Conservation (phyloP, 164 flowering plant species). For the Chimonanthus praecox region DNA sequence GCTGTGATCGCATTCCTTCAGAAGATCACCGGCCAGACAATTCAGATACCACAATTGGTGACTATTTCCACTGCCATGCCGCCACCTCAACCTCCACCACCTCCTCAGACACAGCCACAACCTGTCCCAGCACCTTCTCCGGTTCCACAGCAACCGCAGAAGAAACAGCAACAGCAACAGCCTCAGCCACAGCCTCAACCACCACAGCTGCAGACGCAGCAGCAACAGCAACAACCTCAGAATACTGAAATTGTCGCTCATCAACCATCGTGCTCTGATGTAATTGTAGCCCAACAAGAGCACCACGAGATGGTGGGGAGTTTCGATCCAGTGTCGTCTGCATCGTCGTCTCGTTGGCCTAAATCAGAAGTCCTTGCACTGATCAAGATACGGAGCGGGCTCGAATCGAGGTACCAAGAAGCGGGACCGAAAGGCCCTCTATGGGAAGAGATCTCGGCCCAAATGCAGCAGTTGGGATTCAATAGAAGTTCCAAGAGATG, state of each 20-base stretch:
- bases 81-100: constrained; percentile 19
- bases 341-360: constrained; percentile 50
- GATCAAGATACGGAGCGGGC: constrained; percentile 48
- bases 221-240: not conserved
- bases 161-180: constrained; percentile 13
- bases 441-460: constrained; percentile 15
- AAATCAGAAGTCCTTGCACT: constrained; percentile 56
- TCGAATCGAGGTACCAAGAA: constrained; percentile 54
- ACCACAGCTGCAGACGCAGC: constrained; percentile 6
- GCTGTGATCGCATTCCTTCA: constrained; percentile 59
- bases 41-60: constrained; percentile 17
- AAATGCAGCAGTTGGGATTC: constrained; percentile 12
- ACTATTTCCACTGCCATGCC: not conserved
- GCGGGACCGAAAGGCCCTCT: constrained; percentile 40
- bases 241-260: constrained; percentile 13
- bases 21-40: constrained; percentile 57
- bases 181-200: not conserved
- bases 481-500: constrained; percentile 15
- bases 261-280: constrained; percentile 20
- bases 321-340: constrained; percentile 30
- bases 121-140: constrained; percentile 13
- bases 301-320: constrained; percentile 18
- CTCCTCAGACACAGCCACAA: constrained; percentile 8
- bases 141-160: not conserved
- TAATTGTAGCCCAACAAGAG: constrained; percentile 28